Evolutionary conservation across 2,329 filamentous ascomycete genomes (phyloP).

Genomic region (Stagonosporopsis vannaccii): DNA sequence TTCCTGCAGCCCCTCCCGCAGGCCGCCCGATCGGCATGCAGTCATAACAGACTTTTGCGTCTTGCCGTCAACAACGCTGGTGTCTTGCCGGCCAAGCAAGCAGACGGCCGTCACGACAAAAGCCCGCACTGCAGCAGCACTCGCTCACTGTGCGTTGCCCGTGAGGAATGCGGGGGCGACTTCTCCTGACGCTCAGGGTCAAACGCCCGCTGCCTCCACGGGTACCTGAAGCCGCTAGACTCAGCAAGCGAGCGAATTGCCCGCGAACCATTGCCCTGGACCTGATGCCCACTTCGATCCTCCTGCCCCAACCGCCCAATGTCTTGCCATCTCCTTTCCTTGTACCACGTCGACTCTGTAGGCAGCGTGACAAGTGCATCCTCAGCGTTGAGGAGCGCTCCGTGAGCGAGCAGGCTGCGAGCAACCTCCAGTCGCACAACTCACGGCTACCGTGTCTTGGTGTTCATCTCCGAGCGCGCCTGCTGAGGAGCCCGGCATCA

Average conservation of each 20-base stretch:
- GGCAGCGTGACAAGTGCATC: constrained; percentile 7
- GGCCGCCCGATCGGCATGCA: constrained; percentile 8
- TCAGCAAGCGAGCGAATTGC: constrained; percentile 31
- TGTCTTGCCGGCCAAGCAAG: background rate
- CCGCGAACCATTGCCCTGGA: constrained; percentile 20
- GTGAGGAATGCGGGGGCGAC: constrained; percentile 24
- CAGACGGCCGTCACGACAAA: background rate
- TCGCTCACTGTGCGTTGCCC: background rate
- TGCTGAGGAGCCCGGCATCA: background rate
- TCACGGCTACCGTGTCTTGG: background rate
- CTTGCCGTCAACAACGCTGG: too few species aligned
- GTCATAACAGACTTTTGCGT: background rate
- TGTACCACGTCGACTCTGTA: constrained; percentile 11
- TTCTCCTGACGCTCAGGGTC: constrained; percentile 18
- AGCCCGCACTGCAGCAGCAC: background rate
- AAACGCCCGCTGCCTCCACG: constrained; percentile 24
- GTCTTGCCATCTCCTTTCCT: constrained; percentile 23
- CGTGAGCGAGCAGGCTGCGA: too few species aligned
- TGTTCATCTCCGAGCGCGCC: constrained; percentile 5
- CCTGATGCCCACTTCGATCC: constrained; percentile 18
- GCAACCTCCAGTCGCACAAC: too few species aligned
- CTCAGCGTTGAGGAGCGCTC: too few species aligned
- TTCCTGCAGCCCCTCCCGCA: constrained; percentile 13
- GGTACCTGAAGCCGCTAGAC: constrained; percentile 31
- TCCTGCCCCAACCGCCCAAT: constrained; percentile 31